A percentile compares a stretch with the other conserved stretches of the same genome.
Conservation (phyloP, 2,329 filamentous ascomycete species). For the Diaporthe ilicicola region DNA sequence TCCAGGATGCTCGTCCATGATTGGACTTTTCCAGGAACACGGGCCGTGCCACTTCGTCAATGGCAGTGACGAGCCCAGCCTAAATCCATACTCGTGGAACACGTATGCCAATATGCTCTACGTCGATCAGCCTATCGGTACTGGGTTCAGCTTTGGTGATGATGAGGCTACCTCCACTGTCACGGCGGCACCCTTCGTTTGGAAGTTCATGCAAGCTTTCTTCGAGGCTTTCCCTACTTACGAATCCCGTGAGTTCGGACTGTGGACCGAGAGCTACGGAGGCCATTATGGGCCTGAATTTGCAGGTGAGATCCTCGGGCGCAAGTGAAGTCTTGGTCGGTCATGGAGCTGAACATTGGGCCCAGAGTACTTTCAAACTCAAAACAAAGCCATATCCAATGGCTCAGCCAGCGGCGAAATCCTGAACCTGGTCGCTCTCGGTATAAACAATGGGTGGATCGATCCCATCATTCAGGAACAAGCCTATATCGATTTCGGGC, state of each 20-base stretch:
- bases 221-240: conserved; percentile 22
- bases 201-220: conserved; percentile 29
- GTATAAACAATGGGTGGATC: conserved; percentile 46
- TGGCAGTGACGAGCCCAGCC: conserved; percentile 54
- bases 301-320: neutral
- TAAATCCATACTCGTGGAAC: conserved; percentile 69
- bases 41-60: conserved; percentile 56
- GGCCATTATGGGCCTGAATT: conserved; percentile 45
- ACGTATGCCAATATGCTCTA: conserved; percentile 63
- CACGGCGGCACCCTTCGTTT: conserved; percentile 26
- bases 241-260: conserved; percentile 26
- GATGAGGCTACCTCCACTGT: conserved; percentile 27
- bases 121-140: conserved; percentile 62
- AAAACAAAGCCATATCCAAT: conserved; percentile 23
- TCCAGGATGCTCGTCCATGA: conserved; percentile 65
- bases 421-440: conserved; percentile 44
- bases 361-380: conserved; percentile 23
- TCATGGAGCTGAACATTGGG: neutral
- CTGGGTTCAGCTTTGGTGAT: conserved; percentile 52
- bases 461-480: conserved; percentile 37
- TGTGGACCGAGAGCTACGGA: conserved; percentile 46
- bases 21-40: conserved; percentile 58
- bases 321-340: neutral
- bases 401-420: conserved; percentile 37
- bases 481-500: conserved; percentile 42